Evolutionary conservation across 768 basidiomycete genomes (phyloP), one percentile per base, ranked within the genome.

Genomic region (Lentinula aciculospora): DNA sequence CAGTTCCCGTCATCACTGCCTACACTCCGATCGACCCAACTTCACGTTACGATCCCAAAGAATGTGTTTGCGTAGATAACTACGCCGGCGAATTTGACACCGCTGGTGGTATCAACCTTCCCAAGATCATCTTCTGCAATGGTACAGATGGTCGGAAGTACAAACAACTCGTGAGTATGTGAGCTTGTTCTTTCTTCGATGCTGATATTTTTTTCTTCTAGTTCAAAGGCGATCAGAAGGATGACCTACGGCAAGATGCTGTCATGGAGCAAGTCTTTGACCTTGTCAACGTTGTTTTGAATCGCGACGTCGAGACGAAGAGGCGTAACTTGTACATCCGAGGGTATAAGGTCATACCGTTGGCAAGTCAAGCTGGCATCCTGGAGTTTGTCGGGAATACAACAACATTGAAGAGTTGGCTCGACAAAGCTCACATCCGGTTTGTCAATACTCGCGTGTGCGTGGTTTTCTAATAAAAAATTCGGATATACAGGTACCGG

Each of bases 241-340:
- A 99, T 63, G 97, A 99, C 65, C 69, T 97, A 46, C 86, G 97
- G 39, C 97, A 99, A 71, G 97, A 99, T 67, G 95, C 95, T 0
- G 94, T 98, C 53, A 98, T 99, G 95, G 93, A 98, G 66, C 97
- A 99, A 71, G 93, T 97, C 2, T 99, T 99, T 65, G 83, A 84
- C 19, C 78, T 98, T 19, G 88, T 94, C 57, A 98, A 98, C 61
- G 71, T 80, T 8, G 80, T 98, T 1, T 79, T 99, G 15, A 66
- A 66, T 2, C 76, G 76, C 17, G 94, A 99, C 68, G 77, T 85
- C 31, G 85, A 90, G 64, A 94, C 94, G 0, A 77, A 80, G 53
- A 79, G 81, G 53, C 85, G 97, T 9, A 73, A 82, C 39, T 76
- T 99, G 23, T 74, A 76, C 40, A 84, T 97, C 56, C 81, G 94